Base-by-base conservation (phyloP, 2,329 filamentous ascomycete species). In the Paecilomyces sp. region DNA sequence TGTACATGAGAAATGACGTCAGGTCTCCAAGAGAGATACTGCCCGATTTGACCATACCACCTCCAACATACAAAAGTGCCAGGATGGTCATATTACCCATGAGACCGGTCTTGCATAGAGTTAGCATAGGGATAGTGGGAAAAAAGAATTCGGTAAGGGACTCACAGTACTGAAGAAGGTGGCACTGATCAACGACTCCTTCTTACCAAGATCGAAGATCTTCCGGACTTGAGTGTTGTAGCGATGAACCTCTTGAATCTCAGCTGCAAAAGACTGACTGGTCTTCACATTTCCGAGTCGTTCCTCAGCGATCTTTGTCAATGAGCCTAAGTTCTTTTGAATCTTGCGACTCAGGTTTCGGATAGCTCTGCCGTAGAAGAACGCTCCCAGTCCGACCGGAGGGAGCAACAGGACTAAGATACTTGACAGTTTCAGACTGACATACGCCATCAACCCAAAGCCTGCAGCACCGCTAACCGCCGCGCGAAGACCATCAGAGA, bases 1-100 rank as follows among this genome's bases (percentile, higher is more conserved):
- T 96, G 75, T 97, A 99, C 93, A 99, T 97, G 79, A 99, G 84
- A 76, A 99, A 99, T 0, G 92, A 96, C 1, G 94, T 95, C 52
- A 99, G 78, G 65, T 99, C 93, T 67, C 94, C 94, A 55, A 97
- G 87, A 7, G 86, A 91, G 79, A 99, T 94, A 51, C 87, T 81
- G 1, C 94, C 94, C 11, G 85, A 86, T 67, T 92, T 88, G 33
- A 99, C 94, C 78, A 97, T 91, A 62, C 88, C 88, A 59, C 94
- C 92, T 64, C 95, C 94, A 33, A 93, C 90, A 68, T 96, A 90
- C 0, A 99, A 83, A 70, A 99, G 85, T 12, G 90, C 89, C 58
- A 99, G 80, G 64, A 99, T 93, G 0, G 94, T 97, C 87, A 97
- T 90, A 70, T 99, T 99, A 28, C 94, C 94, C 76, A 93, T 89